phyloP scores from a whole-genome alignment of 2,329 filamentous ascomycete genomes.

The Fusarium nurragi region DNA sequence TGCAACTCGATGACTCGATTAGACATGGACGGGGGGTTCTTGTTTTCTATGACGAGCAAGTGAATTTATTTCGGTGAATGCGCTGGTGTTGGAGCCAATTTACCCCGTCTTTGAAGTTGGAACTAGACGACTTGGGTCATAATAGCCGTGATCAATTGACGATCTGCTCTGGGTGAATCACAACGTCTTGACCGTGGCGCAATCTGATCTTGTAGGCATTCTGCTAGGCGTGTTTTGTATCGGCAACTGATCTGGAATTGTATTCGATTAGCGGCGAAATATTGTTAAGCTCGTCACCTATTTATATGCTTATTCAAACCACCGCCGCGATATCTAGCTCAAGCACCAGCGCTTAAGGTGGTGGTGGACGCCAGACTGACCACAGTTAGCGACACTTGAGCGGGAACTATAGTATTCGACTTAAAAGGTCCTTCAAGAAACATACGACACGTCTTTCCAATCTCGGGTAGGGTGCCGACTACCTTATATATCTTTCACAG shows the following conservation, averaged over 20 bases:
- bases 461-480: background rate
- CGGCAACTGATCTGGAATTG: background rate
- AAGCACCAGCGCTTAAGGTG: no score
- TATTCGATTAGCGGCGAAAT: background rate
- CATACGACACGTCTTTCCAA: background rate
- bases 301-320: background rate
- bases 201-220: background rate
- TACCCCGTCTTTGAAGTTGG: background rate
- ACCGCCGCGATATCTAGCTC: background rate
- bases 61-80: background rate
- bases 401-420: no score
- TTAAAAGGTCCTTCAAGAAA: no score
- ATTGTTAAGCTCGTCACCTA: background rate
- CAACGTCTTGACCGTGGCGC: background rate
- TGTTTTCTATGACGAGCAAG: constrained; percentile 3
- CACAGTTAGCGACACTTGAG: no score
- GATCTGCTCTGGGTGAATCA: background rate
- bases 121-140: constrained; percentile 1
- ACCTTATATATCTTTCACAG: background rate
- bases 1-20: constrained; percentile 8
- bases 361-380: no score
- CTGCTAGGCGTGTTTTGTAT: background rate
- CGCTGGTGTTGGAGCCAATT: background rate
- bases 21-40: background rate
- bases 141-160: constrained; percentile 21